Base-by-base conservation (phyloP, 768 basidiomycete genomes). In the Dioszegia hungarica region DNA sequence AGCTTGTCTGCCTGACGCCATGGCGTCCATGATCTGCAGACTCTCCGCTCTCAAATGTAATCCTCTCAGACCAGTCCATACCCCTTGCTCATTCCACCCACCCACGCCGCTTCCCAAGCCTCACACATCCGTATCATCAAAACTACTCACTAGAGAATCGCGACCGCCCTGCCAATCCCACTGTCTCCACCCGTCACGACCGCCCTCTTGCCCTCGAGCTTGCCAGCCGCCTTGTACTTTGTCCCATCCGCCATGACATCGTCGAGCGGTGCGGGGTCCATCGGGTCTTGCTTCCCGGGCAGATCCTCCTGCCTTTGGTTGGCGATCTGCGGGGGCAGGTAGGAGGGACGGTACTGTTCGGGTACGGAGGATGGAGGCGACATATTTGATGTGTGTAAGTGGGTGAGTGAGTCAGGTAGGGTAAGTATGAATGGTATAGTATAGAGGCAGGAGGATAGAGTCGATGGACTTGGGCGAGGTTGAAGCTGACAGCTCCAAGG, bases 131-230 rank as follows among this genome's bases (percentile, higher is more conserved):
- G n/a, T n/a, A n/a, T n/a, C n/a, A n/a, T n/a, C n/a, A n/a, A n/a
- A 29, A 2, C 33, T 27, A 65, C 70, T 62, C 36, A 69, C 70
- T 54, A 68, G 17, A 80, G 71, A 45, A 80, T 67, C 5, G 77
- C 78, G 19, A 77, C 68, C 10, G 77, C 67, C n/a, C 80, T 63
- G 8, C 81, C 80, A 44, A 81, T 82, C 11, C 81, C 80, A 39
- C 78, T 79, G 62, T 82, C 81, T 10, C 76, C 79, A 17, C 81
- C 82, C 0, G 81, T 82, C 34, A 82, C 73, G 51, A 82, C 63
- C 2, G 79, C 79, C 25, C 73, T 79, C 69, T 80, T 80, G 5
- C 79, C 81, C 59, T 79, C 72, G 27, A 82, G 75, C 69, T 81
- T 81, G 40, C 77, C 79, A 0, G 79, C 74, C 15, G 78, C 61